These are phyloP conservation scores for Lasiosphaeris hirsuta DNA, from an alignment of 495 filamentous ascomycete species.

Conservation along the genomic window DNA sequence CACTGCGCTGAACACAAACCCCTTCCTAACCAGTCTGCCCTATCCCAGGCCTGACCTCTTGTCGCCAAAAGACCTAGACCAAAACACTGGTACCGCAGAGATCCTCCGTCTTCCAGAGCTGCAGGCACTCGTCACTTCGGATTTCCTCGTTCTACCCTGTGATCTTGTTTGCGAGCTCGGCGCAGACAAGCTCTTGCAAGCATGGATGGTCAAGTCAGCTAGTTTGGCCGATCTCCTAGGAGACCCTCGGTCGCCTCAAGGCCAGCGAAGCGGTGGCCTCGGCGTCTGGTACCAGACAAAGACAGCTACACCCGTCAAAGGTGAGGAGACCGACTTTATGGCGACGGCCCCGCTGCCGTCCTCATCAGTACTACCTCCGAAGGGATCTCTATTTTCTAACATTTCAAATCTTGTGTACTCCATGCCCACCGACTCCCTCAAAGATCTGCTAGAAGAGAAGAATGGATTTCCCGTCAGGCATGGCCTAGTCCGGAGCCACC, in stretches of 20 bases:
- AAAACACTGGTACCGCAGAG: slow-evolving; percentile 83
- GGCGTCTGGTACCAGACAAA: slow-evolving; percentile 88
- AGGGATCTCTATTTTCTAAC: slow-evolving; percentile 58
- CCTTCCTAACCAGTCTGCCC: slow-evolving; percentile 77
- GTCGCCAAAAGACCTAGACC: slow-evolving; percentile 65
- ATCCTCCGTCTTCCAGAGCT: slow-evolving; percentile 80
- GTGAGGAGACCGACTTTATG: slow-evolving; percentile 87
- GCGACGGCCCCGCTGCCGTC: slow-evolving; percentile 63
- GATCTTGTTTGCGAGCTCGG: slow-evolving; percentile 90
- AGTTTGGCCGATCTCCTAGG: slow-evolving; percentile 52
- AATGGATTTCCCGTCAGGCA: slow-evolving; percentile 69
- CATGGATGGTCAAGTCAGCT: slow-evolving; percentile 85
- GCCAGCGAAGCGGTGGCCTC: slow-evolving; percentile 65
- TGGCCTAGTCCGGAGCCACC: slow-evolving; percentile 65
- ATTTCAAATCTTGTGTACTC: slow-evolving; percentile 67
- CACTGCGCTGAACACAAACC: slow-evolving; percentile 79
- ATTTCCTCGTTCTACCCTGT: slow-evolving; percentile 90
- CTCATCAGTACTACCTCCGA: slow-evolving; percentile 51
- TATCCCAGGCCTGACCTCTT: slow-evolving; percentile 70
- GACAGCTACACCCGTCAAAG: slow-evolving; percentile 71
- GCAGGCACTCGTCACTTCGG: slow-evolving; percentile 64
- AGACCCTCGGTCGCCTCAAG: slow-evolving; percentile 31
- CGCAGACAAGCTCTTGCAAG: slow-evolving; percentile 73
- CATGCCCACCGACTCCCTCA: slow-evolving; percentile 79
- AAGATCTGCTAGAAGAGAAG: slow-evolving; percentile 70